phyloP scores from a whole-genome alignment of 768 basidiomycete genomes.

The Austroboletus eburneus region DNA sequence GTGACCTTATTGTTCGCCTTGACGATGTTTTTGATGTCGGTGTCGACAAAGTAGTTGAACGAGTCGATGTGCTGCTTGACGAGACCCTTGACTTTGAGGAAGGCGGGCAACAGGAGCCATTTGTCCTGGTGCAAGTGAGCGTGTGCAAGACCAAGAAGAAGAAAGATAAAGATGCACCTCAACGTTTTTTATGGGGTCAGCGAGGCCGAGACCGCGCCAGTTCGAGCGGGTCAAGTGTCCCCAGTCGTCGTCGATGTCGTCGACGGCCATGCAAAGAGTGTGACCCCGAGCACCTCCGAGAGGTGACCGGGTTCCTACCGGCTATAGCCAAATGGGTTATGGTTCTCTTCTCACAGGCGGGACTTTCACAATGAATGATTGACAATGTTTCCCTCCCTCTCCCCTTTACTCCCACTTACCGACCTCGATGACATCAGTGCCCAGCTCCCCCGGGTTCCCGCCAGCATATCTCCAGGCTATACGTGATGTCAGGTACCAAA shows the following conservation, averaged over 20 bases:
- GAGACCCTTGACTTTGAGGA: constrained; percentile 94
- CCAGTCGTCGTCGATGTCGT: constrained; percentile 48
- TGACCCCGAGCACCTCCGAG: neutral
- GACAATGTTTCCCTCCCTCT: neutral
- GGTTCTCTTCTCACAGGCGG: neutral
- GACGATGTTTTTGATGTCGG: constrained; percentile 95
- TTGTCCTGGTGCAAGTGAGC: constrained; percentile 66
- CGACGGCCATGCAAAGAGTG: constrained; percentile 9
- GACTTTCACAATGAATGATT: neutral
- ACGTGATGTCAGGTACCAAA: constrained; percentile 7
- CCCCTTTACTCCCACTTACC: neutral
- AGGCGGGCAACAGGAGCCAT: constrained; percentile 96
- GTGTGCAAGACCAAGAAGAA: neutral
- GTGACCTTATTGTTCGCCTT: constrained; percentile 91
- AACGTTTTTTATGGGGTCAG: constrained; percentile 86
- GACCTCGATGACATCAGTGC: constrained; percentile 3
- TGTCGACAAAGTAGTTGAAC: constrained; percentile 98
- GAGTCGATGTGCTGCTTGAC: constrained; percentile 99
- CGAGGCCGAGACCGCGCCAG: constrained; percentile 77
- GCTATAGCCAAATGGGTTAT: neutral
- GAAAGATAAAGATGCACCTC: constrained; percentile 63
- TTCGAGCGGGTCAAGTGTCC: constrained; percentile 49
- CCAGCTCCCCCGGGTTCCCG: neutral
- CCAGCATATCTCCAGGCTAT: constrained; percentile 3
- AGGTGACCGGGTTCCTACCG: neutral